These are phyloP conservation scores for Aegilops umbellulata DNA, from an alignment of 176 grass and related monocot species.

Conservation along the genomic window DNA sequence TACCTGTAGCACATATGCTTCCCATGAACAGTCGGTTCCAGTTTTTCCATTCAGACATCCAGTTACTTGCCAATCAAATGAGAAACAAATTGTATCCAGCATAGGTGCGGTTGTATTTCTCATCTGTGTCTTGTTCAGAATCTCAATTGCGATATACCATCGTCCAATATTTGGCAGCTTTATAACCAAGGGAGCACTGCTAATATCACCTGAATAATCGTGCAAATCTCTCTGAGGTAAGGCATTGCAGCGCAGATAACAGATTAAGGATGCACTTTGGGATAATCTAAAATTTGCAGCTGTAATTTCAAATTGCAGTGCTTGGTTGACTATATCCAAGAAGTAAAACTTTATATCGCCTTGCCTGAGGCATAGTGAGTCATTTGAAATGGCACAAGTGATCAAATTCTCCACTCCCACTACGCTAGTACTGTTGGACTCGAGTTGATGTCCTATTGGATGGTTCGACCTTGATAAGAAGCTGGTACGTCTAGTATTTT, in stretches of 20 bases:
- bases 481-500: constrained; percentile 34
- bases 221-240: constrained; percentile 71
- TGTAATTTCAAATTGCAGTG: constrained; percentile 67
- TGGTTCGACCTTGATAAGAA: constrained; percentile 9
- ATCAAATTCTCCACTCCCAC: constrained; percentile 43
- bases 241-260: constrained; percentile 68
- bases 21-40: constrained; percentile 80
- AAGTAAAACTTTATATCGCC: constrained; percentile 73
- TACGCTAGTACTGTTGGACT: constrained; percentile 29
- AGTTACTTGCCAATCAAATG: constrained; percentile 71
- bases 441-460: constrained; percentile 36
- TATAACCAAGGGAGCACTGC: constrained; percentile 60
- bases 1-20: constrained; percentile 73
- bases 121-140: constrained; percentile 46
- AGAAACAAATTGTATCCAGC: constrained; percentile 65
- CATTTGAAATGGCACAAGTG: constrained; percentile 68
- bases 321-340: constrained; percentile 64
- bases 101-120: constrained; percentile 45
- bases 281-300: constrained; percentile 32
- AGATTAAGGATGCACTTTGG: constrained; percentile 46
- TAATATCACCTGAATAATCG: constrained; percentile 79
- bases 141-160: constrained; percentile 83
- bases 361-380: constrained; percentile 62
- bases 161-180: constrained; percentile 80
- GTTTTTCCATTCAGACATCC: constrained; percentile 73